Base-by-base conservation (phyloP, 108 stramenopile species). In the Conticribra guillardii region DNA sequence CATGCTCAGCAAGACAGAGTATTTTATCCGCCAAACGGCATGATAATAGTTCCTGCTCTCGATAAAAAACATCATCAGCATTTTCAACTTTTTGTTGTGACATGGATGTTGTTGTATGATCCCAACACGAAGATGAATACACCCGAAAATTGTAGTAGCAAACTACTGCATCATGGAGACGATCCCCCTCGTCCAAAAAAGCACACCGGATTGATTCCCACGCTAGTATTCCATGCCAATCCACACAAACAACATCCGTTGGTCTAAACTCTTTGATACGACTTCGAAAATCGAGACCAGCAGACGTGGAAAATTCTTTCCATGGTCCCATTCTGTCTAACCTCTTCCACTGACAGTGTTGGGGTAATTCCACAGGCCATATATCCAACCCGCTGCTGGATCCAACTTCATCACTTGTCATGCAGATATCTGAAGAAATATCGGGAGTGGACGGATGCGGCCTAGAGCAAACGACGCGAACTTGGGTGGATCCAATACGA, bases 131-230 rank as follows among this genome's bases (percentile, higher is more conserved):
- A 41, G 68, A 64, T 2, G 73, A 54, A 30, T 79, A 82, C 26
- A 85, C 81, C 0, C 84, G 55, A 57, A 82, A 85, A 62, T 85
- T 85, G 49, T 76, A 60, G 68, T 81, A 85, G 37, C 63, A 46
- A 9, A 77, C 24, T 1, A 50, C 71, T 37, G 29, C 48, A 15
- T n/a, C n/a, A n/a, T n/a, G n/a, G n/a, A n/a, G n/a, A n/a, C n/a
- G n/a, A n/a, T n/a, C n/a, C n/a, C n/a, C n/a, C n/a, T n/a, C n/a
- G n/a, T n/a, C n/a, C n/a, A 2, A 28, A 28, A 21, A 50, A 3
- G 19, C 30, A 1, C 48, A 49, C 50, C 50, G 33, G 50, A 51
- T 21, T 29, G 24, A 2, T 45, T 68, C 49, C 79, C 69, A 54
- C 14, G 59, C 73, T 21, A 74, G 67, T 48, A 54, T 54, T 17